Percentiles rank a stretch among this genome's conserved stretches.
These are phyloP conservation scores for Arachis monticola DNA, from an alignment of 331 rosid species.

Conservation along the genomic window DNA sequence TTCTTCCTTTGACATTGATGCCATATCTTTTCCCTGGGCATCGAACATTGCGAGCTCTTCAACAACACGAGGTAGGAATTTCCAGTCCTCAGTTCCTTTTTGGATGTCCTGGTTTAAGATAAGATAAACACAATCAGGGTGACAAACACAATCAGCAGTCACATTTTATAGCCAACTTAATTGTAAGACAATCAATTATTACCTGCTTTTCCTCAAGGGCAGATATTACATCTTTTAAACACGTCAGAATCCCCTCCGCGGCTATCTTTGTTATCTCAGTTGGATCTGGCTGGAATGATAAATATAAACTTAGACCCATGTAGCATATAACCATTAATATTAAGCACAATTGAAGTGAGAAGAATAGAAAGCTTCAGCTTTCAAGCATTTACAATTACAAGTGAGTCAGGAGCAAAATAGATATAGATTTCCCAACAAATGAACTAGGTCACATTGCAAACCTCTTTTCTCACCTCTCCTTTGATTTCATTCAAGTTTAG, in stretches of 20 bases:
- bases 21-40: slow-evolving; percentile 32
- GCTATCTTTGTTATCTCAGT: slow-evolving; percentile 81
- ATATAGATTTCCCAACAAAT: not conserved
- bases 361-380: slow-evolving; percentile 26
- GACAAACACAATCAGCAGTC: not conserved
- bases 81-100: slow-evolving; percentile 74
- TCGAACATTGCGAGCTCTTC: slow-evolving; percentile 75
- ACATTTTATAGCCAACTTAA: slow-evolving; percentile 3
- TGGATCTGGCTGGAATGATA: slow-evolving; percentile 78
- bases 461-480: not conserved
- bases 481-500: slow-evolving; percentile 11
- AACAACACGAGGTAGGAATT: slow-evolving; percentile 73
- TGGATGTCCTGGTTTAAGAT: slow-evolving; percentile 55
- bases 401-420: slow-evolving; percentile 16
- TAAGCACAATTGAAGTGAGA: slow-evolving; percentile 33
- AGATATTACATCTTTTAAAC: slow-evolving; percentile 85
- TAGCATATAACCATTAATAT: slow-evolving; percentile 12
- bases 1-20: slow-evolving; percentile 64
- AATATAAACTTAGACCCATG: slow-evolving; percentile 35
- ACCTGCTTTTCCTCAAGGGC: slow-evolving; percentile 82
- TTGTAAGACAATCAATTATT: slow-evolving; percentile 25
- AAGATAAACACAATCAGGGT: slow-evolving; percentile 27
- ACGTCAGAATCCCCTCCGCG: slow-evolving; percentile 90
- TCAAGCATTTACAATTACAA: slow-evolving; percentile 23
- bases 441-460: slow-evolving; percentile 19